Evolutionary conservation across 2,329 filamentous ascomycete species (phyloP).

Genomic region (Fusarium sp.): DNA sequence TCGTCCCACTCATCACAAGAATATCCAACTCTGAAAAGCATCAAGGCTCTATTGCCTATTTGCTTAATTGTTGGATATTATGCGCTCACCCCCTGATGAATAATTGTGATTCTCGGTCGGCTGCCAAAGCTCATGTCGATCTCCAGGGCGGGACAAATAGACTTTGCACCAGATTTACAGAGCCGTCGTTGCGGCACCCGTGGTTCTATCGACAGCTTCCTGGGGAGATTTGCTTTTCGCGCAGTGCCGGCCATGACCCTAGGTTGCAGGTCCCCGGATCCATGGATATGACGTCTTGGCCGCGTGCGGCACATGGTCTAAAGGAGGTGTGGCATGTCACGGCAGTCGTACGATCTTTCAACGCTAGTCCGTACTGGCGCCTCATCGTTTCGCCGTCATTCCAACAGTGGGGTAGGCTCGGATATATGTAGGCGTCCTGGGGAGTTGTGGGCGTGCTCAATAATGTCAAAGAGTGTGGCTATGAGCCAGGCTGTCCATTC

Average conservation of each 20-base stretch:
- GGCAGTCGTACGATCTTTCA: conserved; percentile 44
- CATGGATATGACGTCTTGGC: conserved; percentile 43
- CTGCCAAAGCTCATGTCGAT: conserved; percentile 39
- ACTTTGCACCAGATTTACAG: conserved; percentile 35
- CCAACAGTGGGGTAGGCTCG: conserved; percentile 23
- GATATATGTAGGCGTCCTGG: conserved; percentile 21
- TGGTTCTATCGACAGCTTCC: conserved; percentile 17
- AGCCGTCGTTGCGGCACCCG: conserved; percentile 14
- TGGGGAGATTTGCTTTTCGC: conserved; percentile 43
- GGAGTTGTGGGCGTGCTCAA: background rate
- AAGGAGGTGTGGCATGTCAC: conserved; percentile 39
- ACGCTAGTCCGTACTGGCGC: conserved; percentile 37
- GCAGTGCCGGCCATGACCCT: conserved; percentile 40
- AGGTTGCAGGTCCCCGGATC: conserved; percentile 38
- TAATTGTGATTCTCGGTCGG: conserved; percentile 11
- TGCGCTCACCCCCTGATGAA: conserved; percentile 30
- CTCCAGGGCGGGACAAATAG: conserved; percentile 35
- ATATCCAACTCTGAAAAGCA: conserved; percentile 1
- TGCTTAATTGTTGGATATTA: conserved; percentile 3
- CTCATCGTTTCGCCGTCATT: conserved; percentile 38
- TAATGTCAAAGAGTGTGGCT: conserved; percentile 13
- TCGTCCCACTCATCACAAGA: background rate
- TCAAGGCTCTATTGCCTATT: background rate
- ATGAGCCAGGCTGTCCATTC: background rate
- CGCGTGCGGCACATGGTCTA: conserved; percentile 40